A percentile compares a stretch with the other conserved stretches of the same genome.
Evolutionary conservation across 495 filamentous ascomycete genomes (phyloP).

Genomic region (Glonium stellatum): DNA sequence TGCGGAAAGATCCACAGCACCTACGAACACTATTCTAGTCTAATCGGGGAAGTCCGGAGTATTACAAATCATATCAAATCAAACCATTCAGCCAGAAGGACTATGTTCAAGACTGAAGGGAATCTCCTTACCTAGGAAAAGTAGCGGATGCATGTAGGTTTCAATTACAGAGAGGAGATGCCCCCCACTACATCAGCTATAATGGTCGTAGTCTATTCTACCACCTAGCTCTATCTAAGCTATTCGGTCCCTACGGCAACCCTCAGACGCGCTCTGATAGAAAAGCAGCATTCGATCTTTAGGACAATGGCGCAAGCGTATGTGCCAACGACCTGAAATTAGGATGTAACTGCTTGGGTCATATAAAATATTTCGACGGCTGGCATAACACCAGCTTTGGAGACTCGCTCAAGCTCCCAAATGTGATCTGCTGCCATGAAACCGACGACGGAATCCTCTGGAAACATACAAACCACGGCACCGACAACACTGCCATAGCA

Average conservation of each 20-base stretch:
- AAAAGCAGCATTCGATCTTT: slow-evolving; percentile 32
- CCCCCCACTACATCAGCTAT: slow-evolving; percentile 48
- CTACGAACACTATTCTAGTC: slow-evolving; percentile 23
- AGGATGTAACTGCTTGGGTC: slow-evolving; percentile 34
- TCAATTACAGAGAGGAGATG: slow-evolving; percentile 36
- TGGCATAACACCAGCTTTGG: slow-evolving; percentile 22
- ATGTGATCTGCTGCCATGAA: slow-evolving; percentile 34
- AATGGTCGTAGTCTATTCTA: slow-evolving; percentile 62
- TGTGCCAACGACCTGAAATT: slow-evolving; percentile 32
- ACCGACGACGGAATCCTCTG: slow-evolving; percentile 32
- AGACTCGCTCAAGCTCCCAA: slow-evolving; percentile 19
- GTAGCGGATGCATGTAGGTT: slow-evolving; percentile 33
- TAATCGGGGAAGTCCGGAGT: not conserved
- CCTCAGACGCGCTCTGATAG: slow-evolving; percentile 27
- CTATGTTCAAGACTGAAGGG: slow-evolving; percentile 26
- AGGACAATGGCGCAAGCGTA: slow-evolving; percentile 29
- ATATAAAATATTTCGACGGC: slow-evolving; percentile 27
- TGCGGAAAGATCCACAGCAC: slow-evolving; percentile 12
- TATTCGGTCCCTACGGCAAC: slow-evolving; percentile 57
- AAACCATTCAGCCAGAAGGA: slow-evolving; percentile 30
- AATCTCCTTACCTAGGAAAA: slow-evolving; percentile 34
- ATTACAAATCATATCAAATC: slow-evolving; percentile 22
- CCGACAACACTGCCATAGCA: slow-evolving; percentile 24
- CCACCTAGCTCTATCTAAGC: slow-evolving; percentile 62
- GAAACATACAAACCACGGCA: slow-evolving; percentile 34